These are phyloP conservation scores for Colletotrichum spaethianum DNA, from an alignment of 2,329 filamentous ascomycete species.

Conservation along the genomic window DNA sequence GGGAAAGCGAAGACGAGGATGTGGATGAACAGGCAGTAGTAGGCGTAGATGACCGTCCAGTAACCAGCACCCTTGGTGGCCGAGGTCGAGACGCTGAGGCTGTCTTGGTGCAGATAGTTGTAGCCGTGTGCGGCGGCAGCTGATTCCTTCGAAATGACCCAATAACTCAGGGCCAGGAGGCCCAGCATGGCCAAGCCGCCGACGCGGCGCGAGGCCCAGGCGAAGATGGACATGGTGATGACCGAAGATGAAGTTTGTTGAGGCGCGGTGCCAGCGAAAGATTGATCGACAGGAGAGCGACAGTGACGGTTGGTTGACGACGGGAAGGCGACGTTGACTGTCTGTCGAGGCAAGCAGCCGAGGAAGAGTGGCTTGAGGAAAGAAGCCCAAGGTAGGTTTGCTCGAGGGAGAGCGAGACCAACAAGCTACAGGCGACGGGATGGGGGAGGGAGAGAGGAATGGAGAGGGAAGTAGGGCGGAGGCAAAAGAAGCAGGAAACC, in stretches of 20 bases:
- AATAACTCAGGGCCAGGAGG: conserved; percentile 66
- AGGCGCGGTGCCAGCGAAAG: conserved; percentile 28
- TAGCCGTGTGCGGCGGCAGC: conserved; percentile 59
- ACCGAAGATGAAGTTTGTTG: conserved; percentile 16
- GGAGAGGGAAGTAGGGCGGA: conserved; percentile 28
- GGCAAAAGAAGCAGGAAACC: conserved; percentile 24
- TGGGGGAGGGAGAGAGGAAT: conserved; percentile 35
- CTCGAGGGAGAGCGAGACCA: conserved; percentile 38
- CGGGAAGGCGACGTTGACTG: conserved; percentile 31
- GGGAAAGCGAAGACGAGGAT: conserved; percentile 75
- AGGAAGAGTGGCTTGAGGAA: conserved; percentile 18
- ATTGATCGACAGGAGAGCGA: conserved; percentile 18
- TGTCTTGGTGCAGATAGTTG: conserved; percentile 58
- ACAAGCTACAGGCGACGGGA: conserved; percentile 25
- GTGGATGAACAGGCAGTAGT: conserved; percentile 77
- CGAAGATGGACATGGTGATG: conserved; percentile 65
- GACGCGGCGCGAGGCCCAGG: conserved; percentile 67
- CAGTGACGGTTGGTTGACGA: conserved; percentile 18
- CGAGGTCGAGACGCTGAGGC: conserved; percentile 50
- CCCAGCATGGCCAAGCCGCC: conserved; percentile 69
- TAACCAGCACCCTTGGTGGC: conserved; percentile 60
- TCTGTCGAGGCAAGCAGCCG: conserved; percentile 30
- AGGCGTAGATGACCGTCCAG: conserved; percentile 70
- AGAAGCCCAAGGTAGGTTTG: conserved; percentile 20
- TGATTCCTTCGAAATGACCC: conserved; percentile 67